Evolutionary conservation across 495 filamentous ascomycete species (phyloP), one percentile per base, ranked within the genome.

Genomic region (Trichoderma virens): DNA sequence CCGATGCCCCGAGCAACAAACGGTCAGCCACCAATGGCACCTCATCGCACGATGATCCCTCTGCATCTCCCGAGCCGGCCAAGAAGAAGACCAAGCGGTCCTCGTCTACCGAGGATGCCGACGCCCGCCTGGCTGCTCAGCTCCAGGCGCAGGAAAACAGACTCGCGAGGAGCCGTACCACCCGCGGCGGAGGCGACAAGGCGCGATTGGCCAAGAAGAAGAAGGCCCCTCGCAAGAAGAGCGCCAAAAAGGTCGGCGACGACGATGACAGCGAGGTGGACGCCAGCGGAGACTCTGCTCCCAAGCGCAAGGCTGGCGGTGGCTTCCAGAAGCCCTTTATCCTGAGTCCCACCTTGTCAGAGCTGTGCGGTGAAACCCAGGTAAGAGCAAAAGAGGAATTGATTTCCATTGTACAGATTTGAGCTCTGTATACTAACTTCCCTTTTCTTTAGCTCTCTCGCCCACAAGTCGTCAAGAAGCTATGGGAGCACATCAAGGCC

Each of bases 401-500:
- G 34, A 41, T 7, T 20, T 47, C 3, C 2, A n/a, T 47, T n/a
- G 16, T 7, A 20, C 7, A n/a, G 43, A 6, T 5, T 47, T 23
- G n/a, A 18, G 18, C 7, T 18, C 16, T 47, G 18, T 23, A n/a
- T 9, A n/a, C 43, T 47, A 8, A 47, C 43, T n/a, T 5, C n/a
- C 3, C 5, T 25, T 20, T 38, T 32, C 30, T 32, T 30, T 67
- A 93, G 89, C 84, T 98, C 14, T 93, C 93, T 9, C 89, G 94
- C 11, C 95, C 94, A 0, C 90, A 97, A 73, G 92, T 92, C 3
- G 94, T 98, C 59, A 98, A 97, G 79, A 88, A 87, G 68, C 86
- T 98, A 56, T 98, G 94, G 94, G 86, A 87, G 45, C 91, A 98
- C 69, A 92, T 98, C 69, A 95, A 91, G 67, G 88, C 83, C 65